A percentile compares a stretch with the other conserved stretches of the same genome.
phyloP scores from a whole-genome alignment of 2,329 filamentous ascomycete genomes.

The Ambrosiella cleistominuta region DNA sequence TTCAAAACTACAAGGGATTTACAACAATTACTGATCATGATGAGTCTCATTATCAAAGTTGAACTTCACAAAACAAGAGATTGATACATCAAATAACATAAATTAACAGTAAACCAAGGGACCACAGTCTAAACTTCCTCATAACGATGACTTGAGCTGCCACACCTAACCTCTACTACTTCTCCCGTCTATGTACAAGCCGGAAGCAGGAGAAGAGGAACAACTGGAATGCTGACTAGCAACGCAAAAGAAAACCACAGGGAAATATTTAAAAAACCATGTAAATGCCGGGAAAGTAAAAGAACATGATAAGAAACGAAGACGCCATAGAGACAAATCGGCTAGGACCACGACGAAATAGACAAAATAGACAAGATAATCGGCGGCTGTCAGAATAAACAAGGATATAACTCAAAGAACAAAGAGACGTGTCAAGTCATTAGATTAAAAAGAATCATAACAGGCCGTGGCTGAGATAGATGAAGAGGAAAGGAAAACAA shows the following conservation, averaged over 20 bases:
- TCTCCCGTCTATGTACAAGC: too few relatives aligned
- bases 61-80: too few relatives aligned
- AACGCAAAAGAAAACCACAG: background rate
- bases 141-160: too few relatives aligned
- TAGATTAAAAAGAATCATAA: slow-evolving; percentile 2
- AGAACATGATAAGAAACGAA: slow-evolving; percentile 6
- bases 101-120: too few relatives aligned
- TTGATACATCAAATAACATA: too few relatives aligned
- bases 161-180: too few relatives aligned
- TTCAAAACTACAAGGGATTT: too few relatives aligned
- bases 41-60: too few relatives aligned
- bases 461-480: background rate
- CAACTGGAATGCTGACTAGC: too few relatives aligned
- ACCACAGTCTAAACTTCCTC: too few relatives aligned
- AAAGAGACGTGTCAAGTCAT: slow-evolving; percentile 1
- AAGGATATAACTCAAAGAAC: slow-evolving; percentile 3
- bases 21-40: too few relatives aligned
- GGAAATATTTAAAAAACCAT: slow-evolving; percentile 7
- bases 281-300: slow-evolving; percentile 12
- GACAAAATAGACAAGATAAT: background rate
- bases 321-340: background rate
- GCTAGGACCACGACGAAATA: background rate
- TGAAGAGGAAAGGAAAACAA: background rate
- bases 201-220: background rate
- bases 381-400: background rate